Evolutionary conservation across 2,329 filamentous ascomycete genomes (phyloP).

Genomic region (Celoporthe dispersa): DNA sequence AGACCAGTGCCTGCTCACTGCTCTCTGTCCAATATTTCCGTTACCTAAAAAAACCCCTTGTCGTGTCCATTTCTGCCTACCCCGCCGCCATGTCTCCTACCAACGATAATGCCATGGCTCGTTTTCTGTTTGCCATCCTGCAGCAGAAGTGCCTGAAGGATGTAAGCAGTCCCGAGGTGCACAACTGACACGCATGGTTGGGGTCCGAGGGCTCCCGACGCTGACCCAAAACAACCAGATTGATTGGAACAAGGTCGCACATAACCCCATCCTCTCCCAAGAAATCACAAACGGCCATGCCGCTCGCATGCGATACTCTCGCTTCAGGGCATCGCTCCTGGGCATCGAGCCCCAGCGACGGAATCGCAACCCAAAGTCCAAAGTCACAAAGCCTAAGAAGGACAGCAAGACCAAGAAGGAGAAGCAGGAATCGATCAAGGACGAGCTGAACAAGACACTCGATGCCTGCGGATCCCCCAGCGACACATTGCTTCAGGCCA

Average conservation of each 20-base stretch:
- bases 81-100: constrained; percentile 54
- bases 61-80: constrained; percentile 13
- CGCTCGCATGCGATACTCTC: constrained; percentile 63
- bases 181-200: constrained; percentile 14
- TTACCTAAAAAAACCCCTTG: constrained; percentile 27
- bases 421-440: constrained; percentile 46
- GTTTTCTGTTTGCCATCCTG: constrained; percentile 63
- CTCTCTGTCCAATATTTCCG: not conserved
- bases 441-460: constrained; percentile 41
- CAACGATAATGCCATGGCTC: constrained; percentile 60
- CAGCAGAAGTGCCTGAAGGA: constrained; percentile 65
- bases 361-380: constrained; percentile 48
- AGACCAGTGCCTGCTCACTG: constrained; percentile 27
- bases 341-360: constrained; percentile 54
- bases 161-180: constrained; percentile 46
- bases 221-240: constrained; percentile 48
- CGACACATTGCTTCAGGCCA: constrained; percentile 39
- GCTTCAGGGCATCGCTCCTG: constrained; percentile 53
- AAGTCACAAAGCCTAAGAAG: constrained; percentile 53
- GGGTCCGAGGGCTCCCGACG: constrained; percentile 5
- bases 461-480: constrained; percentile 29
- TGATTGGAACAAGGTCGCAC: constrained; percentile 62
- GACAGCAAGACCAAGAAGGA: constrained; percentile 42
- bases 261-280: constrained; percentile 56
- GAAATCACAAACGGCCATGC: constrained; percentile 64